A percentile compares a stretch with the other conserved stretches of the same genome.
These are phyloP conservation scores for Bertia moriformis DNA, from an alignment of 2,329 filamentous ascomycete genomes.

Conservation along the genomic window DNA sequence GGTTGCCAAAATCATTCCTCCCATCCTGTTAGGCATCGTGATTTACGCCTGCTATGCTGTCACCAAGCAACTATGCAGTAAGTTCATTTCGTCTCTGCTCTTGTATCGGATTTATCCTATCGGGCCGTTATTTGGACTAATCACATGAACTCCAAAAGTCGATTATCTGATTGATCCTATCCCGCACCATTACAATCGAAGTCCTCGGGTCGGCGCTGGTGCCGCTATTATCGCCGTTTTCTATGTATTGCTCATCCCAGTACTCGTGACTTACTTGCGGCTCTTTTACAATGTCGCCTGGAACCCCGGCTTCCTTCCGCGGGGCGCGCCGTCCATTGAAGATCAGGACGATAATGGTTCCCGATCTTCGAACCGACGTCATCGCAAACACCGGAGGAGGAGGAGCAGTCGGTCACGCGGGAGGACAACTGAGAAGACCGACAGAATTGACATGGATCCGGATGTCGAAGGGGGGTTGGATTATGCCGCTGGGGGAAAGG, in stretches of 20 bases:
- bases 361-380: constrained; percentile 7
- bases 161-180: constrained; percentile 51
- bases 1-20: constrained; percentile 51
- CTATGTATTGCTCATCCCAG: constrained; percentile 54
- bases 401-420: neutral
- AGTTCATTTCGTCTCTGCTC: constrained; percentile 15
- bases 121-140: constrained; percentile 1
- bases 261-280: constrained; percentile 56
- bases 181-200: constrained; percentile 15
- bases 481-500: constrained; percentile 6
- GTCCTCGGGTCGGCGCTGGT: constrained; percentile 37
- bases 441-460: constrained; percentile 5
- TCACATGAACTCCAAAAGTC: constrained; percentile 32
- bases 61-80: constrained; percentile 54
- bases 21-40: constrained; percentile 50
- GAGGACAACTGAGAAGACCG: constrained; percentile 4
- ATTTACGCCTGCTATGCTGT: constrained; percentile 61
- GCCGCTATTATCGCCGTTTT: constrained; percentile 60
- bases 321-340: constrained; percentile 27
- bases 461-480: constrained; percentile 8
- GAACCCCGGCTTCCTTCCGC: constrained; percentile 62
- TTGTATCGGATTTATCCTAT: constrained; percentile 1
- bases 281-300: constrained; percentile 52
- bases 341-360: constrained; percentile 10
- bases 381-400: constrained; percentile 1